These are phyloP conservation scores for Russula brevipes DNA, from an alignment of 768 basidiomycete species.

Conservation along the genomic window DNA sequence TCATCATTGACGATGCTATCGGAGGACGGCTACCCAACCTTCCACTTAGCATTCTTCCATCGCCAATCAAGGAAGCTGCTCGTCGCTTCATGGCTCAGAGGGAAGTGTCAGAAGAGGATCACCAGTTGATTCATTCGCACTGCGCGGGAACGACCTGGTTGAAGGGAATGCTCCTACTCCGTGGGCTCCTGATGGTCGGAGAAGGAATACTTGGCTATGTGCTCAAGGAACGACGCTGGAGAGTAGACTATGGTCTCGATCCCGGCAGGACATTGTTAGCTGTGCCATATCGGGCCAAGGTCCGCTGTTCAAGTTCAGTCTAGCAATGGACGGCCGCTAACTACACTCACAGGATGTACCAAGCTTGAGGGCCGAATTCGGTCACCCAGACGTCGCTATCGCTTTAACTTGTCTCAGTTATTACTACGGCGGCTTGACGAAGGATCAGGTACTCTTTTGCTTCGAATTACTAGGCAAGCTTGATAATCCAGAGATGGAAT, in stretches of 20 bases:
- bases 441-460: conserved; percentile 35
- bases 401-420: conserved; percentile 45
- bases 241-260: conserved; percentile 50
- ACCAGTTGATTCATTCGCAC: background rate
- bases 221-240: conserved; percentile 41
- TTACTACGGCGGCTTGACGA: conserved; percentile 44
- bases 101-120: background rate
- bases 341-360: conserved; percentile 38
- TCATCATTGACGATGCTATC: conserved; percentile 7
- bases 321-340: background rate
- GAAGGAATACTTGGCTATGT: conserved; percentile 38
- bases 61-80: background rate
- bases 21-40: background rate
- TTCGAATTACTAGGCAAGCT: conserved; percentile 39
- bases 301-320: background rate
- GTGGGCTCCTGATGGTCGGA: conserved; percentile 39
- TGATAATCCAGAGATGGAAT: conserved; percentile 41
- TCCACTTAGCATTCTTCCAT: background rate
- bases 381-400: conserved; percentile 47
- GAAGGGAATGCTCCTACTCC: conserved; percentile 39
- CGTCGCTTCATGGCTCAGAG: conserved; percentile 2
- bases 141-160: conserved; percentile 27
- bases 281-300: conserved; percentile 48
- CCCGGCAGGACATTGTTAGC: conserved; percentile 41
- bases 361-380: conserved; percentile 43